These are phyloP conservation scores for Xylariaceae sp. DNA, from an alignment of 2,329 filamentous ascomycete genomes.

Conservation along the genomic window DNA sequence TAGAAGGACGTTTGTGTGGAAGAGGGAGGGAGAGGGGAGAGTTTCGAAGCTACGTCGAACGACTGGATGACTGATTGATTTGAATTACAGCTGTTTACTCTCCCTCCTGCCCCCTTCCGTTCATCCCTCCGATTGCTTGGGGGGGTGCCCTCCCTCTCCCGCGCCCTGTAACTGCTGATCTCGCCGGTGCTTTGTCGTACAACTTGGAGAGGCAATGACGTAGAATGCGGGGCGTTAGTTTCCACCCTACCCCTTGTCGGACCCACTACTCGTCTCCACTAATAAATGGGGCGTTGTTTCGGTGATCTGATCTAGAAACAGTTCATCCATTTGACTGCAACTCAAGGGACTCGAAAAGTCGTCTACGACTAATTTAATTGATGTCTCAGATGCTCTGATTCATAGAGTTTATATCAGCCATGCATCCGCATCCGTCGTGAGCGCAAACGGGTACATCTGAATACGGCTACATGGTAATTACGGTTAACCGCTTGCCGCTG, in stretches of 20 bases:
- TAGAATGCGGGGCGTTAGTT: neutral
- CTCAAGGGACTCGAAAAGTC: too few species aligned
- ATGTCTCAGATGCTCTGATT: neutral
- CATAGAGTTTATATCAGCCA: too few species aligned
- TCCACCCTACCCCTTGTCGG: neutral
- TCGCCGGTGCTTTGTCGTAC: neutral
- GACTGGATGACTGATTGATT: slow-evolving; percentile 4
- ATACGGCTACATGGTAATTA: too few species aligned
- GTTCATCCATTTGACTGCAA: too few species aligned
- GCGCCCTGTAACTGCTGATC: neutral
- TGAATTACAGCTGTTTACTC: neutral
- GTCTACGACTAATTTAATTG: too few species aligned
- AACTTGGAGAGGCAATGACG: neutral
- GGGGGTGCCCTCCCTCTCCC: neutral
- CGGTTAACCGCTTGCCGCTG: neutral
- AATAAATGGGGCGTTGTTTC: neutral
- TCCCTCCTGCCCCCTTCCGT: neutral
- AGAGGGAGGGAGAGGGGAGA: slow-evolving; percentile 5
- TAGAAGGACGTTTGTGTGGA: neutral
- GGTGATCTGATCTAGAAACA: neutral
- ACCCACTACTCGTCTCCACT: neutral
- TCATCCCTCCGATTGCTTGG: neutral
- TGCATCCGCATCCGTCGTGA: too few species aligned
- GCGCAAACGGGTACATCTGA: too few species aligned
- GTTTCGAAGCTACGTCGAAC: neutral